Evolutionary conservation across 768 basidiomycete species (phyloP).

Genomic region (Austroboletus festivus): DNA sequence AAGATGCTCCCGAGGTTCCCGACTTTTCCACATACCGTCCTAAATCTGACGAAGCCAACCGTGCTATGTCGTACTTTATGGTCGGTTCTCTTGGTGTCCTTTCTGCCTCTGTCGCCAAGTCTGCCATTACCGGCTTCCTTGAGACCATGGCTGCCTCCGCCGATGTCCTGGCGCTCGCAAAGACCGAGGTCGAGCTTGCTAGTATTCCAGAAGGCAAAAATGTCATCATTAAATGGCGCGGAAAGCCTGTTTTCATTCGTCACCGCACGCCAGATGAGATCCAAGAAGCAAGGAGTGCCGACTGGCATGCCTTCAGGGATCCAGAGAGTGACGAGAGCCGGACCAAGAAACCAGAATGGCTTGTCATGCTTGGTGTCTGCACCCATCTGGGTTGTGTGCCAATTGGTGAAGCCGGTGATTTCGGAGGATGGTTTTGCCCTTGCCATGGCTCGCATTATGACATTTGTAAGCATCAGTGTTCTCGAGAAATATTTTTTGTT

Average conservation of each 20-base stretch:
- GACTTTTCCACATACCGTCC: conserved; percentile 84
- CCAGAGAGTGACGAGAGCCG: conserved; percentile 88
- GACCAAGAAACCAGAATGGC: conserved; percentile 94
- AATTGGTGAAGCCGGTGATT: conserved; percentile 96
- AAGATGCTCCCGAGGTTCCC: conserved; percentile 79
- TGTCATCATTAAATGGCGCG: conserved; percentile 97
- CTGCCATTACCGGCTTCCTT: conserved; percentile 89
- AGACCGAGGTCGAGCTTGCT: conserved; percentile 90
- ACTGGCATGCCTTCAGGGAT: conserved; percentile 88
- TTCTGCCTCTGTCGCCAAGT: conserved; percentile 92
- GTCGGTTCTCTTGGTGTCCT: conserved; percentile 89
- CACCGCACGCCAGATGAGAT: conserved; percentile 92
- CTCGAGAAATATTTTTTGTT: conserved; percentile 3
- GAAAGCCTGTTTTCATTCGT: conserved; percentile 99
- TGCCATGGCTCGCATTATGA: conserved; percentile 99
- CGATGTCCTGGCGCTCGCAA: conserved; percentile 96
- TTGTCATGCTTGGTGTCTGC: conserved; percentile 90
- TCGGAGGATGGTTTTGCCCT: conserved; percentile 98
- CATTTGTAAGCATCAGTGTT: conserved; percentile 64
- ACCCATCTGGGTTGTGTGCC: conserved; percentile 99
- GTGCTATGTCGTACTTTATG: conserved; percentile 85
- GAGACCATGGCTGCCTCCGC: conserved; percentile 96
- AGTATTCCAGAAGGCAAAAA: conserved; percentile 97
- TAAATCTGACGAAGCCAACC: conserved; percentile 60
- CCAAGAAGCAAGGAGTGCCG: conserved; percentile 79